Evolutionary conservation across 2,329 filamentous ascomycete species (phyloP).

Genomic region (Trichophyton equinum): DNA sequence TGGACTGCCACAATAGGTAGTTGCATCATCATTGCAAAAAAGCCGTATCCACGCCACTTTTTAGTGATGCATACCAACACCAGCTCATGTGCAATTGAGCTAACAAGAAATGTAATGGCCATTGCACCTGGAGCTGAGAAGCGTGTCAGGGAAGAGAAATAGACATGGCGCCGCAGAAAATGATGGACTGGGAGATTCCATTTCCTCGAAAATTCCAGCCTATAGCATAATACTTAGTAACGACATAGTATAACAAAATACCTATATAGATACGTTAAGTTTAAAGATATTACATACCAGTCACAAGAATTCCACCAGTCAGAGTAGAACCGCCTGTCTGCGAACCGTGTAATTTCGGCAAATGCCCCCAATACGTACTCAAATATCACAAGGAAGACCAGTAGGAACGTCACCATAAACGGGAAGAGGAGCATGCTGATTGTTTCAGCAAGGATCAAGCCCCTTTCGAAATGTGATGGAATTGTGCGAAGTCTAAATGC

Average conservation of each 20-base stretch:
- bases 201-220: conserved; percentile 90
- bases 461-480: conserved; percentile 48
- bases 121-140: conserved; percentile 70
- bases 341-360: conserved; percentile 86
- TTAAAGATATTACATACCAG: conserved; percentile 23
- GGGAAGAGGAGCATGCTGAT: conserved; percentile 88
- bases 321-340: conserved; percentile 83
- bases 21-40: conserved; percentile 91
- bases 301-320: conserved; percentile 55
- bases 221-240: conserved; percentile 5
- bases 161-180: conserved; percentile 89
- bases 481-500: conserved; percentile 40
- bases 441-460: conserved; percentile 74
- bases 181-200: conserved; percentile 98
- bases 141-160: conserved; percentile 64
- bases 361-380: conserved; percentile 92
- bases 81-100: conserved; percentile 79
- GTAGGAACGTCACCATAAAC: conserved; percentile 89
- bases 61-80: conserved; percentile 98
- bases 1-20: conserved; percentile 90
- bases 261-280: not conserved
- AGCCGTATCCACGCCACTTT: conserved; percentile 89
- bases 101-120: conserved; percentile 81
- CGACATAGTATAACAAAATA: not conserved
- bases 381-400: conserved; percentile 96